Evolutionary conservation across 768 basidiomycete species (phyloP).

Genomic region (Melanogaster broomeanus): DNA sequence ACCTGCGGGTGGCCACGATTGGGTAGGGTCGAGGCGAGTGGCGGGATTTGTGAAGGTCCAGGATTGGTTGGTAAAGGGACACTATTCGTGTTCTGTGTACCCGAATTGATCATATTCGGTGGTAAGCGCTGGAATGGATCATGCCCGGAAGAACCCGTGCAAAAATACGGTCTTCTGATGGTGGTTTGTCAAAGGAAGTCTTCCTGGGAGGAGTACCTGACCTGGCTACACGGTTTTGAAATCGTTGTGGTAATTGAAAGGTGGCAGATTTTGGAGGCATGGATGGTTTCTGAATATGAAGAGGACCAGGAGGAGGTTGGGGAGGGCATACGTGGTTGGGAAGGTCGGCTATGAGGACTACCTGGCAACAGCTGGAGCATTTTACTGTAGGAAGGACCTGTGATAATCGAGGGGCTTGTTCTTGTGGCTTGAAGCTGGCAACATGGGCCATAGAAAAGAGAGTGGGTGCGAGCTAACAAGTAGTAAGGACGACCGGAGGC

Average conservation of each 20-base stretch:
- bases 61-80: slow-evolving; percentile 5
- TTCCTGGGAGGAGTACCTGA: slow-evolving; percentile 13
- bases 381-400: slow-evolving; percentile 81
- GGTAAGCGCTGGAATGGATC: slow-evolving; percentile 30
- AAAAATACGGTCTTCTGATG: slow-evolving; percentile 6
- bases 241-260: slow-evolving; percentile 50
- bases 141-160: slow-evolving; percentile 12
- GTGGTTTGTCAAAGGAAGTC: slow-evolving; percentile 6
- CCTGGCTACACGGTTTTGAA: slow-evolving; percentile 46
- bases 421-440: slow-evolving; percentile 6
- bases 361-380: slow-evolving; percentile 75
- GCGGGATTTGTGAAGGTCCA: neutral
- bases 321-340: slow-evolving; percentile 75
- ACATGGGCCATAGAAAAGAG: slow-evolving; percentile 30
- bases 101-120: slow-evolving; percentile 21
- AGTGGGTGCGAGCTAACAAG: slow-evolving; percentile 1
- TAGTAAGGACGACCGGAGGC: neutral
- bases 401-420: slow-evolving; percentile 40
- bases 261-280: slow-evolving; percentile 42
- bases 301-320: slow-evolving; percentile 45
- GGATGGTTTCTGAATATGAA: slow-evolving; percentile 32
- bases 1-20: slow-evolving; percentile 6
- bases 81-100: slow-evolving; percentile 4
- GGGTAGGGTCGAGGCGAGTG: slow-evolving; percentile 1
- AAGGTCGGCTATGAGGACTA: slow-evolving; percentile 71